Evolutionary conservation across 2,329 filamentous ascomycete genomes (phyloP), one percentile per base, ranked within the genome.

Genomic region (Penicillium aurantiogriseum): DNA sequence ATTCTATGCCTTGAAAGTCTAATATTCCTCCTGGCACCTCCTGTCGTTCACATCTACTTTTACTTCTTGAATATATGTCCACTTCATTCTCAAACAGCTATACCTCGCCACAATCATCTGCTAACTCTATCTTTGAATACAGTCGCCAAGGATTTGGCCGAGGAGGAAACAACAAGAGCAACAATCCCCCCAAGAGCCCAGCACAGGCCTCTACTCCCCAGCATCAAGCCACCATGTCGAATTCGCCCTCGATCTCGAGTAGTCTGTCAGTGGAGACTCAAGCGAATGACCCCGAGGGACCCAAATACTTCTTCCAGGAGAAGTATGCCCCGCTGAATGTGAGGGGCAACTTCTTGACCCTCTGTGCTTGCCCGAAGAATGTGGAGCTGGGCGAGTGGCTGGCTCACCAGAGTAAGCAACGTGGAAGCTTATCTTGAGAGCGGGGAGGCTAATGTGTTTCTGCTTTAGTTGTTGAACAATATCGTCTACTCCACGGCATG

Each of bases 321-420:
- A 80, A 79, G 67, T 80, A 80, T 59, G 88, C 89, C 54, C 90
- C 88, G 72, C 87, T 96, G 70, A 96, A 96, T 64, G 92, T 97
- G 70, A 96, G 93, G 80, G 93, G 93, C 58, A 97, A 97, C 79
- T 97, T 97, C 73, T 91, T 96, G 88, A 97, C 93, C 11, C 79
- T 97, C 58, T 95, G 92, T 69, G 91, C 92, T 49, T 89, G 92
- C 71, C 93, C 93, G 23, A 92, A 93, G 79, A 92, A 94, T 56
- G 90, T 97, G 45, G 93, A 97, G 70, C 87, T 91, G 72, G 93
- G 91, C 64, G 93, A 97, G 77, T 97, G 93, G 93, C 84, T 97
- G 67, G 92, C 92, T 62, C 91, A 97, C 75, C 93, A 97, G 82
- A 88, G 93, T 96, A 82, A 71, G 78, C 69, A 49, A 44, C 9